Conservation (phyloP, 1,139 yeast genomes). For the Taphrina sp. region DNA sequence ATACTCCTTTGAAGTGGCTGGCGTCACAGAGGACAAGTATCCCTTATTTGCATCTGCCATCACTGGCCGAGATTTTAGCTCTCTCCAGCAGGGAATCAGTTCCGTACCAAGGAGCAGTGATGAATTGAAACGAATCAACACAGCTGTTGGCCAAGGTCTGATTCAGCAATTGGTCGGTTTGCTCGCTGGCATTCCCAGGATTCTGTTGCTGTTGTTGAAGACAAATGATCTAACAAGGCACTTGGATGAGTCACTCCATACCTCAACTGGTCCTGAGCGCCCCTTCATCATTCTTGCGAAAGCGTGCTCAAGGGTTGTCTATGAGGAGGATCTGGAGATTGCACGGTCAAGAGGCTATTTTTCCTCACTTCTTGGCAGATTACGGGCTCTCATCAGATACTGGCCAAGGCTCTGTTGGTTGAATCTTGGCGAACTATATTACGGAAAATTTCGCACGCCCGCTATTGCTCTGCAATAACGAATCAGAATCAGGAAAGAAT, state of each 20-base stretch:
- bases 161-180: constrained; percentile 76
- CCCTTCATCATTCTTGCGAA: constrained; percentile 85
- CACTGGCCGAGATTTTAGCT: constrained; percentile 80
- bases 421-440: constrained; percentile 18
- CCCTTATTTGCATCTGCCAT: constrained; percentile 87
- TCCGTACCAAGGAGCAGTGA: constrained; percentile 53
- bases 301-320: constrained; percentile 81
- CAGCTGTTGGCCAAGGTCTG: constrained; percentile 60
- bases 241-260: constrained; percentile 75
- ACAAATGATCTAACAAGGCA: constrained; percentile 91
- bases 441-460: constrained; percentile 9
- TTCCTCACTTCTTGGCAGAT: constrained; percentile 3
- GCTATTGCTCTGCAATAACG: too few relatives aligned
- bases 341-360: constrained; percentile 8
- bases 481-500: too few relatives aligned
- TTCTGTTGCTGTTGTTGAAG: constrained; percentile 78
- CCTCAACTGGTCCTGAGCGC: constrained; percentile 83
- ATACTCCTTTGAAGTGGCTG: constrained; percentile 77
- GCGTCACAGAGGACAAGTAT: constrained; percentile 72
- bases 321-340: constrained; percentile 51
- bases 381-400: constrained; percentile 19
- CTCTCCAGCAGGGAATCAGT: constrained; percentile 44
- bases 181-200: constrained; percentile 75
- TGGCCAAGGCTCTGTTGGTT: constrained; percentile 22
- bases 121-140: constrained; percentile 66